Base-by-base conservation (phyloP, 2,329 filamentous ascomycete species). In the Purpureocillium lavendulum region DNA sequence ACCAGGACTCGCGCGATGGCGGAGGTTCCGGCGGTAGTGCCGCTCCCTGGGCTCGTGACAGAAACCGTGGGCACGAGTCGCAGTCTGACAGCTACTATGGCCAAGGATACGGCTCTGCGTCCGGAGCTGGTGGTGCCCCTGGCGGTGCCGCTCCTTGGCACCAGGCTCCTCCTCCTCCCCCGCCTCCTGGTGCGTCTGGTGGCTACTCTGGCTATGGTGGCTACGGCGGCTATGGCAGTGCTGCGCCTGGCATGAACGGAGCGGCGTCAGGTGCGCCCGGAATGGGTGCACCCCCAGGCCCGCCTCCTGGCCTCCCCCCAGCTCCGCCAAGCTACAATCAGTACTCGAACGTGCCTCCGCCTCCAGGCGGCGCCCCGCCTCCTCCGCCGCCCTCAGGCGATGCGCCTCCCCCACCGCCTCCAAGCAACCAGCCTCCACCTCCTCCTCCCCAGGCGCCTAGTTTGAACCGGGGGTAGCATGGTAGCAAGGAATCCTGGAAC, bases 31-130 rank as follows among this genome's bases (percentile, higher is more conserved):
- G 73, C 34, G 21, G 21, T 10, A 26, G 21, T 26, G 21, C 21
- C 21, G 75, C 77, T 44, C 76, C 77, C n/a, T 81, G 77, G 77
- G 70, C 71, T 33, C 70, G 75, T 45, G 79, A 84, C 41, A 73
- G 76, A 46, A 66, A 72, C 36, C 70, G 71, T 38, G 61, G 65
- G 40, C 60, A 68, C 40, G 61, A 68, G 36, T 53, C 58, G 39
- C 57, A 62, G 35, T 51, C 55, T 43, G 50, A 53, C 35, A 47
- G 51, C 38, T 44, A 51, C 36, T 41, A 47, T 24, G 49, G 47
- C 18, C 45, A 46, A 18, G 44, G 43, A 30, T 41, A 49, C 18
- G 29, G 36, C 26, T 34, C 36, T 21, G 40, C 33, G 8, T 36
- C 40, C 9, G 37, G 33, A 18, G 32, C 15, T 18, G 42, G 42